Base-by-base conservation (phyloP, 495 filamentous ascomycete genomes). In the Podospora pseudoanserina region DNA sequence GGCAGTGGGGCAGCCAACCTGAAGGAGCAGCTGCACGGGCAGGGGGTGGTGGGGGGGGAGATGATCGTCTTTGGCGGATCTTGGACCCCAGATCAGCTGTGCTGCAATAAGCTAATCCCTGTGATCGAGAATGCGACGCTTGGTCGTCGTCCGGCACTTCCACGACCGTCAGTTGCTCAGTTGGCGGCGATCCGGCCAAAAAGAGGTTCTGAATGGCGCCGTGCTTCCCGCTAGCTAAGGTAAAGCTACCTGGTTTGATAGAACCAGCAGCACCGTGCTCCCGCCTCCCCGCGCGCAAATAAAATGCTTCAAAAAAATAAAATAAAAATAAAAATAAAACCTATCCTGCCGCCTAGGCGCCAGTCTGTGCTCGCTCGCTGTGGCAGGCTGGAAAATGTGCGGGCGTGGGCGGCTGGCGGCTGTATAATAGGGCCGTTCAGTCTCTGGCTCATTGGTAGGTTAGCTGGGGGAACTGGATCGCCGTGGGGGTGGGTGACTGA, bases 71-170 rank as follows among this genome's bases (percentile, higher is more conserved):
- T 67, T 64, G 65, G 73, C 65, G 70, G 64, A 73, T 74, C 74
- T 67, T 65, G 68, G 64, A 70, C 65, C 72, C 71, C 71, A 71
- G 74, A 76, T 75, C 74, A 77, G 73, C 75, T 74, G 72, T 63
- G 68, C 69, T 69, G 70, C 67, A 67, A 68, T 69, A 63, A 66
- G 53, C 67, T 68, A 70, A 77, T 71, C 75, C 75, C 71, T 76
- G 75, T 74, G 74, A 76, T 73, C 67, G 70, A 62, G 64, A 54
- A 64, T 66, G 56, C 57, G 55, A 71, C 68, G 32, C 69, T 68
- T 56, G 60, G 39, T 63, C 61, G 44, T 44, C 64, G 56, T 63
- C 62, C 72, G 69, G 72, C 74, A 76, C 72, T 73, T 75, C 69
- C 69, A 76, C 72, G 74, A 68, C 55, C 57, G 66, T 63, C 65